Evolutionary conservation across 78 protist genomes (phyloP), one percentile per base, ranked within the genome.

Genomic region (Polysphondylium violaceum): DNA sequence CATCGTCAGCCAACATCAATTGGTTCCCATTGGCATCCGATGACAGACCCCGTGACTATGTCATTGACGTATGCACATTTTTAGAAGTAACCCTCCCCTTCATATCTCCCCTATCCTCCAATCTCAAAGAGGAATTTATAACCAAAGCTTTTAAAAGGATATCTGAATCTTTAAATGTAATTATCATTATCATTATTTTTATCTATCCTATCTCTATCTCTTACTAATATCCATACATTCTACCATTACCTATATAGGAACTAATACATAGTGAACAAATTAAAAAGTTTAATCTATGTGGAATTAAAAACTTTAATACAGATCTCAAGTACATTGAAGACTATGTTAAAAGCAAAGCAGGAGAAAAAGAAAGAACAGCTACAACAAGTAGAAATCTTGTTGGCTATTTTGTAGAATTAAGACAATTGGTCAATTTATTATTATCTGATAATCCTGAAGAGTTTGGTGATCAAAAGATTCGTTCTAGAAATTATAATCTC

Each of bases 1-100:
- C 91, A 69, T 83, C 91, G 1, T 60, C 72, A 47, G 79, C 78
- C 6, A 83, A 83, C n/a, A 83, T 83, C n/a, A 74, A 83, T 27
- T 83, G 91, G 91, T 55, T 40, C 16, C 91, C 78, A 31, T 21
- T 27, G 16, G 73, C 91, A 23, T 35, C 59, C 6, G 91, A 69
- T 58, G 91, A 55, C 11, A 40, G 79, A 19, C 91, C 91, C 51
- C 50, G 79, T 40, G 91, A 83, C 12, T 83, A 83, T 43, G 58
- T 83, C 0, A 51, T 53, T 17, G 89, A 81, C 55, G 77, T 69
- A 27, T 50, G 74, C 8, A 69, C 59, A n/a, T 83, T 59, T 64
- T 47, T 83, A 19, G 91, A 83, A 25, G 43, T 83, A n/a, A 83
- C 43, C 21, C 19, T 67, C 0, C 78, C 91, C 8, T 83, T 83